Percentiles rank a stretch among this genome's conserved stretches.
Evolutionary conservation across 2,329 filamentous ascomycete species (phyloP).

Genomic region (Aspergillus piperis): DNA sequence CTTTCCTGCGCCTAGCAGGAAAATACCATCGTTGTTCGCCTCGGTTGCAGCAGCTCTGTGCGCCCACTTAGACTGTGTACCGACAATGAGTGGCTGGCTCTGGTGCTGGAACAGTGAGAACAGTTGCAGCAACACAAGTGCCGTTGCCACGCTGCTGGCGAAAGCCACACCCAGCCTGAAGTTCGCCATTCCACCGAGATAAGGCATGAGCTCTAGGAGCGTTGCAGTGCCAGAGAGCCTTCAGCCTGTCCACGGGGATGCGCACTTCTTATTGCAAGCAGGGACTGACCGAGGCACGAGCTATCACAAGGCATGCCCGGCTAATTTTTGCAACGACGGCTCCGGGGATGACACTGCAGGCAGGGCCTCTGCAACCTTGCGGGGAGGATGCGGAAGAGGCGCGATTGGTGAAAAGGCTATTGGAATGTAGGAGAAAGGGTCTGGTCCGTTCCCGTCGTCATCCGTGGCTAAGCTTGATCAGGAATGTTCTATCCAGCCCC

Average conservation of each 20-base stretch:
- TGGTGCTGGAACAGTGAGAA: conserved; percentile 26
- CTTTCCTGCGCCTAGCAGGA: conserved; percentile 69
- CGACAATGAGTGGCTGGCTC: conserved; percentile 18
- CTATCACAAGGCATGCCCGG: conserved; percentile 14
- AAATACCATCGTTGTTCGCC: conserved; percentile 48
- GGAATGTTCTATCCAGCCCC: neutral
- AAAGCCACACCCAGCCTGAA: conserved; percentile 28
- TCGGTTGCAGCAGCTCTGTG: conserved; percentile 22
- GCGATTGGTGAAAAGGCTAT: conserved; percentile 2
- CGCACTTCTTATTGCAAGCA: conserved; percentile 14
- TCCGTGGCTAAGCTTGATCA: conserved; percentile 2
- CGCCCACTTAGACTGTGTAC: conserved; percentile 26
- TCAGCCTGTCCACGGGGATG: neutral
- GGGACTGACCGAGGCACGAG: conserved; percentile 10
- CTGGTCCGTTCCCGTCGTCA: neutral
- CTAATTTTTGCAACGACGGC: neutral
- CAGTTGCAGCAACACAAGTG: conserved; percentile 36
- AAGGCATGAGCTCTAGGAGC: neutral
- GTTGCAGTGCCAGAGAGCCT: conserved; percentile 13
- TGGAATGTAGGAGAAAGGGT: conserved; percentile 2
- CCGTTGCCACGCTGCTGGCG: conserved; percentile 27
- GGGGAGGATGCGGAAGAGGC: neutral
- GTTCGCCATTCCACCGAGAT: conserved; percentile 30
- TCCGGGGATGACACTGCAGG: conserved; percentile 3
- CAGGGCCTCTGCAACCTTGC: conserved; percentile 6